These are phyloP conservation scores for Suillus cothurnatus DNA, from an alignment of 768 basidiomycete genomes.

Conservation along the genomic window DNA sequence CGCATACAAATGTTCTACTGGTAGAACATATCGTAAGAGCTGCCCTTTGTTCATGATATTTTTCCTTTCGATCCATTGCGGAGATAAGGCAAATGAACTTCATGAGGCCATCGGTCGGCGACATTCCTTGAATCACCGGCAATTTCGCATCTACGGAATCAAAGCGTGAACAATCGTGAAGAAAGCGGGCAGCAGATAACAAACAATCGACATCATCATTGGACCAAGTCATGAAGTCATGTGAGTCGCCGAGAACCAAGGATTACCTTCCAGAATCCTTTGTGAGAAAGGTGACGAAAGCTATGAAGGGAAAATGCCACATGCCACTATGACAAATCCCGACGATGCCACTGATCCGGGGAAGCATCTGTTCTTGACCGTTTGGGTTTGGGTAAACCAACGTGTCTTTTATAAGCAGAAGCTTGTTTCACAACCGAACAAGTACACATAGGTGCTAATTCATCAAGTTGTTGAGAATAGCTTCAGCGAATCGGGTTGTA, in stretches of 20 bases:
- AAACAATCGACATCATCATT: background rate
- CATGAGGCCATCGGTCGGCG: constrained; percentile 9
- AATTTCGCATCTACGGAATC: constrained; percentile 9
- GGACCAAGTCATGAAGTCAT: background rate
- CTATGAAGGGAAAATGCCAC: constrained; percentile 2
- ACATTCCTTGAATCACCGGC: constrained; percentile 14
- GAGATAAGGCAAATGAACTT: constrained; percentile 27
- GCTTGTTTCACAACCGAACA: background rate
- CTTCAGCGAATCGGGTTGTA: constrained; percentile 7
- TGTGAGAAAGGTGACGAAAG: constrained; percentile 12
- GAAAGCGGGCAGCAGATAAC: constrained; percentile 1
- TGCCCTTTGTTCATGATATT: constrained; percentile 17
- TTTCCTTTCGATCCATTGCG: constrained; percentile 17
- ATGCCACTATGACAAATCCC: background rate
- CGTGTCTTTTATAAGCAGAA: background rate
- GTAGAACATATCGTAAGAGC: constrained; percentile 18
- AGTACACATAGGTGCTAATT: constrained; percentile 9
- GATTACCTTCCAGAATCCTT: constrained; percentile 10
- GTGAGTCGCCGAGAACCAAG: constrained; percentile 5
- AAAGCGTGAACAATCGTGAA: background rate
- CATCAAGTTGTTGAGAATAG: background rate
- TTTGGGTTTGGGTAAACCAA: background rate
- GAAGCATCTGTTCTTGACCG: background rate
- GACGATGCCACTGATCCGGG: background rate
- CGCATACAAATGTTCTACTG: background rate